These are phyloP conservation scores for Trypanosoma conorhini DNA, from an alignment of 208 protist genomes.

Conservation along the genomic window DNA sequence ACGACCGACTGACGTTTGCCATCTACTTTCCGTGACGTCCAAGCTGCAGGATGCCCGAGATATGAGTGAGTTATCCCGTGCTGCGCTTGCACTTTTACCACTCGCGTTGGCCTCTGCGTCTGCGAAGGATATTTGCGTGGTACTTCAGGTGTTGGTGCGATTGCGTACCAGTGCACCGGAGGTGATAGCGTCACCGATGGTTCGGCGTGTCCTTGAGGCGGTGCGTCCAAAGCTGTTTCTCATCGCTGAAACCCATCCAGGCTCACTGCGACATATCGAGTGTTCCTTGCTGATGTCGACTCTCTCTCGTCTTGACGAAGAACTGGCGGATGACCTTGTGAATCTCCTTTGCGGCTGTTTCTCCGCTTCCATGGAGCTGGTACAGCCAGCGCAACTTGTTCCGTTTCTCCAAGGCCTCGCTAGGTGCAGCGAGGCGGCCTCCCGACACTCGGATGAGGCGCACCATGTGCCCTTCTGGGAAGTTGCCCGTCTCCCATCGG, in stretches of 20 bases:
- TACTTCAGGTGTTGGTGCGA: constrained; percentile 47
- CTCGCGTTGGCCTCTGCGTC: constrained; percentile 32
- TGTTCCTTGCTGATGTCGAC: constrained; percentile 55
- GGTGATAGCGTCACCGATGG: constrained; percentile 11
- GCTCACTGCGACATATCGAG: constrained; percentile 56
- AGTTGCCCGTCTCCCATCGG: constrained; percentile 6
- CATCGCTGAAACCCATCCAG: constrained; percentile 40
- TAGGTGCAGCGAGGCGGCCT: constrained; percentile 11
- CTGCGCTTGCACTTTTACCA: constrained; percentile 20
- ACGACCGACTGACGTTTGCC: constrained; percentile 28
- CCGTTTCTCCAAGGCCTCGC: constrained; percentile 50
- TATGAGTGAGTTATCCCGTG: constrained; percentile 9
- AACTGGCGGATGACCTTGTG: constrained; percentile 46
- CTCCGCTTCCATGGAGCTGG: constrained; percentile 42
- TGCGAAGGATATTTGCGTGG: constrained; percentile 41
- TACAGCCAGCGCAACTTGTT: constrained; percentile 59
- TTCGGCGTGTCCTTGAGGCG: constrained; percentile 41
- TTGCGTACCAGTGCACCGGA: constrained; percentile 22
- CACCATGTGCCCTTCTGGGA: constrained; percentile 13
- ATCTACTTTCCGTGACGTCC: constrained; percentile 30
- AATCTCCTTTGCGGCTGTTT: constrained; percentile 74
- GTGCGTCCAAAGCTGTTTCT: constrained; percentile 56
- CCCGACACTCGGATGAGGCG: neutral
- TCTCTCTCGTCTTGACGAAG: constrained; percentile 53
- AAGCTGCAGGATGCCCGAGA: constrained; percentile 26